Evolutionary conservation across 2,329 filamentous ascomycete genomes (phyloP), one percentile per base, ranked within the genome.

Genomic region (Geosmithia putterillii): DNA sequence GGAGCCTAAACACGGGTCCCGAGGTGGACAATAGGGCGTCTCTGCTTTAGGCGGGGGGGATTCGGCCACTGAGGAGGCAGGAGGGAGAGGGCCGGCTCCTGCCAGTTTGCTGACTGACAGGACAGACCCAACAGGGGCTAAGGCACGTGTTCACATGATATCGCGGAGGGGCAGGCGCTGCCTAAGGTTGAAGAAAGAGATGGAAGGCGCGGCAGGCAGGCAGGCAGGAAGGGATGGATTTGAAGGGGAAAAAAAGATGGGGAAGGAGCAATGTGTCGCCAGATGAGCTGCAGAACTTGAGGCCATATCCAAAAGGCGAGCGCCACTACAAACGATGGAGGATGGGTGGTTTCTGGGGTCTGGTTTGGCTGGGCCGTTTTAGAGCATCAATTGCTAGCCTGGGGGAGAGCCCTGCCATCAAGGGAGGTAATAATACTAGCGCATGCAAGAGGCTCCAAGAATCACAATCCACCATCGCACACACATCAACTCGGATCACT

Each of bases 101-200:
- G 28, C 28, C 28, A 9, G 15, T 32, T 32, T 19, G 37, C 36
- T 39, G 37, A 19, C 39, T 23, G n/a, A 22, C n/a, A n/a, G n/a
- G n/a, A n/a, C n/a, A n/a, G n/a, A n/a, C 39, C 39, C 39, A 28
- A 41, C 28, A 32, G 22, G 39, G 15, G 39, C 39, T 23, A 41
- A 28, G 18, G 39, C 39, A 41, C 39, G 39, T 41, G 39, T 19
- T 41, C 39, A 41, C 39, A 41, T 41, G 39, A 41, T 32, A 22
- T 5, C 21, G 38, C 14, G n/a, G n/a, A 32, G 19, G 17, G 14
- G 37, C 37, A 21, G 17, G 18, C n/a, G n/a, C n/a, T 32, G 28
- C 28, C 28, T 32, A 32, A 32, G 28, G 28, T 12, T 12, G 28
- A 32, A 32, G 10, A 32, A 32, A 12, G 15, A 32, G 15, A 32